Conservation (phyloP, 108 stramenopile genomes). For the Chaetoceros muelleri region DNA sequence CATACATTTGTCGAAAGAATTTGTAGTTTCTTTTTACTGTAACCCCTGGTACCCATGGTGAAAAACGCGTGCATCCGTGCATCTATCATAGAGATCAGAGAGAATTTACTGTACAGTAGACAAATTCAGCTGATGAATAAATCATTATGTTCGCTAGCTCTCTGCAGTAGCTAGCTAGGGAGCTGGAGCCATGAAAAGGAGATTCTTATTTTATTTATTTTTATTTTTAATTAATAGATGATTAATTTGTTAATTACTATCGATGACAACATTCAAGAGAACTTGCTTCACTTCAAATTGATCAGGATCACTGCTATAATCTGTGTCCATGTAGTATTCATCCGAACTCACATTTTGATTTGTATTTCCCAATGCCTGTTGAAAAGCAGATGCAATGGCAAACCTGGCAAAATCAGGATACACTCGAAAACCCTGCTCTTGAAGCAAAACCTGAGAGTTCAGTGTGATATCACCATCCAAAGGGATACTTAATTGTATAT, state of each 20-base stretch:
- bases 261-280: conserved; percentile 57
- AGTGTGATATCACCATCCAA: conserved; percentile 67
- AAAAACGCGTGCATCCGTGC: too few species aligned
- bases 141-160: too few species aligned
- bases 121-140: too few species aligned
- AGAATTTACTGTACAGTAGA: too few species aligned
- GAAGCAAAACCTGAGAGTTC: conserved; percentile 55
- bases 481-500: conserved; percentile 43
- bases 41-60: too few species aligned
- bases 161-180: too few species aligned
- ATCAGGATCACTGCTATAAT: conserved; percentile 76
- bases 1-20: too few species aligned
- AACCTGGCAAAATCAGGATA: conserved; percentile 60
- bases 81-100: too few species aligned
- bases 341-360: conserved; percentile 25
- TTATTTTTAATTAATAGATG: too few species aligned
- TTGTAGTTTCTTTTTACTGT: too few species aligned
- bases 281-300: conserved; percentile 78
- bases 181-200: too few species aligned
- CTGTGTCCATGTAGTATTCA: conserved; percentile 82
- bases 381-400: conserved; percentile 12
- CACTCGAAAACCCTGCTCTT: conserved; percentile 75
- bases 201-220: too few species aligned
- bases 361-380: neutral
- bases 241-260: conserved; percentile 29